phyloP scores from a whole-genome alignment of 352 stramenopile genomes.

The Phytophthora melonis region DNA sequence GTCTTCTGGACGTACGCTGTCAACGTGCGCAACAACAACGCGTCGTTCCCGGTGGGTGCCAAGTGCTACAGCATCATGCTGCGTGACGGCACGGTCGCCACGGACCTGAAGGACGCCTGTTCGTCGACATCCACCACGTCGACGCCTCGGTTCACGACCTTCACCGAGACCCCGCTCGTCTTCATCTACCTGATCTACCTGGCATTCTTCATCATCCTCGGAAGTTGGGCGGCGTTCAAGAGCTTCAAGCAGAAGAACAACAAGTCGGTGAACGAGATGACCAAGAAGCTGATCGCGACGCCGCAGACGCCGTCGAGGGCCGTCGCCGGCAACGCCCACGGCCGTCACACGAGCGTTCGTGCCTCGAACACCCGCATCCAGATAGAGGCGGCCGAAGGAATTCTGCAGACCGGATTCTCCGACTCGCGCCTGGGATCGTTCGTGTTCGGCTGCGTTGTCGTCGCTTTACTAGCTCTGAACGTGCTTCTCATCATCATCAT shows the following conservation, averaged over 20 bases:
- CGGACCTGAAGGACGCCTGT: constrained; percentile 28
- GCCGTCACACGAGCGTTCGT: constrained; percentile 25
- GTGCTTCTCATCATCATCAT: constrained; percentile 59
- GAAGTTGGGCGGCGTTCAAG: constrained; percentile 31
- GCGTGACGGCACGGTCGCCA: constrained; percentile 35
- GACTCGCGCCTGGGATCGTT: constrained; percentile 19
- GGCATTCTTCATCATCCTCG: constrained; percentile 43
- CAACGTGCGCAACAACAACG: constrained; percentile 63
- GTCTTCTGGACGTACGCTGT: constrained; percentile 52
- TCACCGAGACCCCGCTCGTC: constrained; percentile 34
- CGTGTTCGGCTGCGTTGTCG: constrained; percentile 53
- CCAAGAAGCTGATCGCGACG: constrained; percentile 25
- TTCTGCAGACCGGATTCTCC: constrained; percentile 33
- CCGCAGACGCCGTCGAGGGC: constrained; percentile 32
- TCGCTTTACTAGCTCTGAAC: constrained; percentile 51
- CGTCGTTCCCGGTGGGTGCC: constrained; percentile 53
- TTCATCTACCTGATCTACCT: constrained; percentile 44
- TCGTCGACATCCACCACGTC: constrained; percentile 20
- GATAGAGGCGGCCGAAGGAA: constrained; percentile 8
- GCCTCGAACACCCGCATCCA: constrained; percentile 25
- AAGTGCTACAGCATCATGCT: constrained; percentile 48
- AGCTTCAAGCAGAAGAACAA: constrained; percentile 32
- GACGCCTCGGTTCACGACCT: constrained; percentile 34
- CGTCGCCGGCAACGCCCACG: constrained; percentile 10
- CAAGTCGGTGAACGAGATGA: constrained; percentile 41